These are phyloP conservation scores for Bocquillonia castaneifolia DNA, from an alignment of 441 rosid species.

Conservation along the genomic window DNA sequence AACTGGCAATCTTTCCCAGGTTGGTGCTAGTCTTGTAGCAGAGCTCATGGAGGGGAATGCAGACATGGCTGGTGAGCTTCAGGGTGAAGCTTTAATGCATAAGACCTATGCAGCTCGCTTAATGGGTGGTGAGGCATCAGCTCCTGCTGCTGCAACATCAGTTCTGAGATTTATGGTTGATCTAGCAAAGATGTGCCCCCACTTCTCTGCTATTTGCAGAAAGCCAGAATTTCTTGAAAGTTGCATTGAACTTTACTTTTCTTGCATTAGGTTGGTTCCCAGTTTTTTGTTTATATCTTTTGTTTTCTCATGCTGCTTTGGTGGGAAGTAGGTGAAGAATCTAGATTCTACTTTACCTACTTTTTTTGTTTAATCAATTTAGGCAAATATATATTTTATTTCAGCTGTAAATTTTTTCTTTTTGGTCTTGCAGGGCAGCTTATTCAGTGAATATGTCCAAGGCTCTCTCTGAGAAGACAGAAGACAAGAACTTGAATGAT, in stretches of 20 bases:
- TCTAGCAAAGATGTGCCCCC: conserved; percentile 96
- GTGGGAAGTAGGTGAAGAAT: background rate
- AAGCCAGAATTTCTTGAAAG: conserved; percentile 88
- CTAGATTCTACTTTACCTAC: background rate
- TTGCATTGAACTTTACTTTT: conserved; percentile 94
- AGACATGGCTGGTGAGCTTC: conserved; percentile 97
- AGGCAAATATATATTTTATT: background rate
- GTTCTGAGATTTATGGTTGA: conserved; percentile 99
- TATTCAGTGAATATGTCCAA: conserved; percentile 89
- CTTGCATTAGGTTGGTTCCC: conserved; percentile 85
- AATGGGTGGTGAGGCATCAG: conserved; percentile 99
- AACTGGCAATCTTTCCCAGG: conserved; percentile 88
- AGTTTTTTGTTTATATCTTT: conserved; percentile 20
- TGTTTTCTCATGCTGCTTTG: background rate
- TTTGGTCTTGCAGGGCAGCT: conserved; percentile 66
- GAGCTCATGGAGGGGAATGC: conserved; percentile 90
- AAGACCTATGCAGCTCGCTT: conserved; percentile 99
- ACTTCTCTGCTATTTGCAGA: conserved; percentile 93
- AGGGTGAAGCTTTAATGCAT: conserved; percentile 99
- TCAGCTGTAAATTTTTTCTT: background rate
- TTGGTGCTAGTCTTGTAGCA: conserved; percentile 84
- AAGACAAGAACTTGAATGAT: conserved; percentile 83
- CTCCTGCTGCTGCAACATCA: conserved; percentile 99
- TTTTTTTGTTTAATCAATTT: conserved; percentile 1
- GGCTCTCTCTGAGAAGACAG: conserved; percentile 65